phyloP scores from a whole-genome alignment of 345 rosid genomes.

The Salix arbutifolia region DNA sequence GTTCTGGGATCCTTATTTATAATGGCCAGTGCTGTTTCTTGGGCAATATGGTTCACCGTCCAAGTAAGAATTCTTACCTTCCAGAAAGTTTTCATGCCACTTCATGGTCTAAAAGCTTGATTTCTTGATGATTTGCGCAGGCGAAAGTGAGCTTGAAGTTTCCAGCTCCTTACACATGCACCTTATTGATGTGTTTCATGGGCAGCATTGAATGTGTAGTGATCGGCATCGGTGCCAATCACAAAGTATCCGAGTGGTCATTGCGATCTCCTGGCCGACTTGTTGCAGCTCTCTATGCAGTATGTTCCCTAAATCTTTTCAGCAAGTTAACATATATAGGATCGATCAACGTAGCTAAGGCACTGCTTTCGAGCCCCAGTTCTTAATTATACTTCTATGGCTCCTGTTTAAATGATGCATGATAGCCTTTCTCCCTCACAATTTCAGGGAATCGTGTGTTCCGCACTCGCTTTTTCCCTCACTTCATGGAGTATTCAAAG shows the following conservation, averaged over 20 bases:
- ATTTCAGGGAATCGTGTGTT: slow-evolving; percentile 67
- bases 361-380: no score
- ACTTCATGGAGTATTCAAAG: slow-evolving; percentile 64
- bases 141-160: slow-evolving; percentile 57
- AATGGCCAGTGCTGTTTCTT: slow-evolving; percentile 49
- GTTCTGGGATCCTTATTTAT: slow-evolving; percentile 61
- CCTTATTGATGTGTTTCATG: slow-evolving; percentile 65
- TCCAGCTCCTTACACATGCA: slow-evolving; percentile 81
- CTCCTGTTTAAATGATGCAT: neutral
- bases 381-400: neutral
- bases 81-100: neutral
- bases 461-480: slow-evolving; percentile 63
- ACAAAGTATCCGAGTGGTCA: slow-evolving; percentile 54
- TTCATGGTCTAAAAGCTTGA: neutral
- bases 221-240: slow-evolving; percentile 44
- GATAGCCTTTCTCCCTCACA: neutral
- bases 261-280: slow-evolving; percentile 49
- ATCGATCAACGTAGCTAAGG: neutral
- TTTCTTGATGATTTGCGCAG: slow-evolving; percentile 25
- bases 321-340: no score
- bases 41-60: slow-evolving; percentile 77
- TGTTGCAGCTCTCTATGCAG: slow-evolving; percentile 61
- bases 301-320: slow-evolving; percentile 18
- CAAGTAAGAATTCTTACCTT: slow-evolving; percentile 42
- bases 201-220: slow-evolving; percentile 54